Conservation (phyloP, 225 moss, liverwort and hornwort species). For the Straminergon stramineum region DNA sequence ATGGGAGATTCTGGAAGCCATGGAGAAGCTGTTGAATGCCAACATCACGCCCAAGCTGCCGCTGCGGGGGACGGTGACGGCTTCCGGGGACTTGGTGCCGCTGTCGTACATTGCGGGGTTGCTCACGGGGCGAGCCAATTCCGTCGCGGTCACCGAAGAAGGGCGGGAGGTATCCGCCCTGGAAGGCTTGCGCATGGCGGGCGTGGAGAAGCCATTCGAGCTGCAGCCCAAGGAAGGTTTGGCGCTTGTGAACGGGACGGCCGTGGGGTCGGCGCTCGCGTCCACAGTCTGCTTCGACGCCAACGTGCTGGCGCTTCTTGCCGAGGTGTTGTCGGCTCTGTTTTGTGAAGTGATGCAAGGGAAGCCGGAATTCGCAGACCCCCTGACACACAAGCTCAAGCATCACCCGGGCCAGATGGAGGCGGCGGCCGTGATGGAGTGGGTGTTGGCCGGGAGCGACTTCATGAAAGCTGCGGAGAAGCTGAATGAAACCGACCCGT, state of each 20-base stretch:
- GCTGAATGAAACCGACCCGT: background rate
- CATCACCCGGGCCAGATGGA: background rate
- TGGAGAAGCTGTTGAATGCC: constrained; percentile 44
- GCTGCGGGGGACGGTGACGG: constrained; percentile 29
- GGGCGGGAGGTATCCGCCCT: background rate
- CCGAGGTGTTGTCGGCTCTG: background rate
- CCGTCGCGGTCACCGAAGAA: background rate
- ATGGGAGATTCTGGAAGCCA: constrained; percentile 25
- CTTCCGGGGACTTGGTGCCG: constrained; percentile 40
- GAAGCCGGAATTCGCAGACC: background rate
- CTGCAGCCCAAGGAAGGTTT: background rate
- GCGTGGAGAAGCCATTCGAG: background rate
- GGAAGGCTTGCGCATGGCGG: background rate
- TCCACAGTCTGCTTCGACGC: background rate
- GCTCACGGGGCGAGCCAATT: background rate
- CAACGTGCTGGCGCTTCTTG: background rate
- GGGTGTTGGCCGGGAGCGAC: background rate
- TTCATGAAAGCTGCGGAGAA: constrained; percentile 9
- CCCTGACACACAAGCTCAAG: background rate
- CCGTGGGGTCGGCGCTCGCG: background rate
- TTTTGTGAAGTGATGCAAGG: background rate
- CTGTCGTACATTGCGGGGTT: background rate
- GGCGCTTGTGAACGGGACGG: background rate
- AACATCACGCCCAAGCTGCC: constrained; percentile 42
- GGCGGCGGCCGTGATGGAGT: background rate